phyloP scores from a whole-genome alignment of 2,329 filamentous ascomycete genomes.

The Claviceps lovelessii region DNA sequence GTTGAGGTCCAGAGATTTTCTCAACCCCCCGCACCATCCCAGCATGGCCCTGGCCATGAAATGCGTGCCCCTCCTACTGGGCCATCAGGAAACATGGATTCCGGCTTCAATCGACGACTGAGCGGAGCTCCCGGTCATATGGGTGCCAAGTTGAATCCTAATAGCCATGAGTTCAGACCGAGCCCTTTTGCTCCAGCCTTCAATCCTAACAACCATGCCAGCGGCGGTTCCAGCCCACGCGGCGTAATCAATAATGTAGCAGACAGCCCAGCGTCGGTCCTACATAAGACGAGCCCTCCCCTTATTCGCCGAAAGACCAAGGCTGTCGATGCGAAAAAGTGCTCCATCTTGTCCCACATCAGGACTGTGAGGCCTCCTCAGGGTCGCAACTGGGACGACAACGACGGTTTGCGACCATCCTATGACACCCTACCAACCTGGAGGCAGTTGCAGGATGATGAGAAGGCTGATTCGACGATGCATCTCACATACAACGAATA shows the following conservation, averaged over 20 bases:
- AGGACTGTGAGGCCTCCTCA: slow-evolving; percentile 38
- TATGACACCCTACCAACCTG: slow-evolving; percentile 79
- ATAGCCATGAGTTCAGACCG: slow-evolving; percentile 68
- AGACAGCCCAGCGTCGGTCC: slow-evolving; percentile 15
- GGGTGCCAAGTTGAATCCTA: slow-evolving; percentile 46
- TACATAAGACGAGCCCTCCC: slow-evolving; percentile 19
- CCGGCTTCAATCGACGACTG: slow-evolving; percentile 37
- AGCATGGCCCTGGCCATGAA: slow-evolving; percentile 45
- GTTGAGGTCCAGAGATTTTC: slow-evolving; percentile 38
- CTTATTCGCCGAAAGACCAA: slow-evolving; percentile 58
- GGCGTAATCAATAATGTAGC: slow-evolving; percentile 40
- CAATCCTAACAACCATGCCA: slow-evolving; percentile 54
- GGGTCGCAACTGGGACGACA: slow-evolving; percentile 53
- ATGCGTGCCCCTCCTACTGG: slow-evolving; percentile 60
- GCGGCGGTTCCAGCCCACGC: slow-evolving; percentile 57
- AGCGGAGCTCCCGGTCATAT: slow-evolving; percentile 37
- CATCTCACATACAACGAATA: slow-evolving; percentile 58
- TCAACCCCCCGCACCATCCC: slow-evolving; percentile 26
- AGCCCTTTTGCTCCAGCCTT: slow-evolving; percentile 70
- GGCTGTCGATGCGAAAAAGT: slow-evolving; percentile 57
- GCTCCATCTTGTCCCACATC: slow-evolving; percentile 38
- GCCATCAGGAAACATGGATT: slow-evolving; percentile 44
- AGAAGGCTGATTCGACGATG: slow-evolving; percentile 53
- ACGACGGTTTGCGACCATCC: slow-evolving; percentile 69
- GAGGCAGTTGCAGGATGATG: slow-evolving; percentile 57